Base-by-base conservation (phyloP, 306 rosid species). In the Acacia crassicarpa region DNA sequence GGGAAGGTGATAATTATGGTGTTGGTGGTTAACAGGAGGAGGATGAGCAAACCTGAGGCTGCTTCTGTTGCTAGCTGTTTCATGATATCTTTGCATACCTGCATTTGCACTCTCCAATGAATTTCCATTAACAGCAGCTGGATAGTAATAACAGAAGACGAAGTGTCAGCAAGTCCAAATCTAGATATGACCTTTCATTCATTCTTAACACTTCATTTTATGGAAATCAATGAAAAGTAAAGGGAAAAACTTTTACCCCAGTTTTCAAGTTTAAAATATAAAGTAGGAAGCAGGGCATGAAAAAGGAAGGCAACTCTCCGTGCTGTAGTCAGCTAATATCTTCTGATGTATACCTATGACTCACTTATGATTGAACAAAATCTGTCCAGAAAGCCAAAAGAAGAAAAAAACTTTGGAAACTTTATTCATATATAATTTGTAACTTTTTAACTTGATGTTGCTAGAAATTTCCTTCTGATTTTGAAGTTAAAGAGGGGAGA, bases 1-100 rank as follows among this genome's bases (percentile, higher is more conserved):
- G 12, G 92, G 87, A 77, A 80, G 87, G 44, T 89, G 99, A 80
- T 84, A 92, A 78, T 41, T 91, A 74, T 79, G 97, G 83, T 81
- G 91, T 58, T 69, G 90, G 58, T 88, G 96, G 86, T 84, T 91
- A 72, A 72, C 73, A 20, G 85, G 83, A 71, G 87, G 89, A 81
- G 92, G 91, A 76, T 89, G 93, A 82, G 92, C 91, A 75, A 90
- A 81, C 86, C 91, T 83, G 75, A 86, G 84, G 30, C 84, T 83
- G 78, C 44, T 84, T 87, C 91, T 79, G 78, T 84, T 90, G 81
- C 86, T 85, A 62, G 87, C 72, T 80, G 91, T 43, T 59, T 93
- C 97, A 32, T 91, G 92, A 90, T 93, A 91, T 90, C 99, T 87
- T 49, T 85, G 91, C 87, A 93, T 69, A 77, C 91, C 97, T 88